A percentile compares a stretch with the other conserved stretches of the same genome.
Conservation (phyloP, 495 filamentous ascomycete species). For the Penicillium lagena region DNA sequence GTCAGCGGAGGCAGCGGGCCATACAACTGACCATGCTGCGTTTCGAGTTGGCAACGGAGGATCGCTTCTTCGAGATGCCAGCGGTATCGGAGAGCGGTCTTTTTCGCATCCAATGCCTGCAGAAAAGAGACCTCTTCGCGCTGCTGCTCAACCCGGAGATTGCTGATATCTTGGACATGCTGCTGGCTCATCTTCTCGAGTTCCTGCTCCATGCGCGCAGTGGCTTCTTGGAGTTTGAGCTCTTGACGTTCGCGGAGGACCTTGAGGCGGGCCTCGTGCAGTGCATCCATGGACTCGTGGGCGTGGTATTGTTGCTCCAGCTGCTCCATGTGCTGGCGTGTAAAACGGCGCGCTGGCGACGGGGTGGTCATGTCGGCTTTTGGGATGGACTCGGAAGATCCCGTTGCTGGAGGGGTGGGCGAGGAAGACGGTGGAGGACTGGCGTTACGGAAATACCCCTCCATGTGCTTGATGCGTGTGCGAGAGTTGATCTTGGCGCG, state of each 20-base stretch:
- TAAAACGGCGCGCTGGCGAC: constrained; percentile 23
- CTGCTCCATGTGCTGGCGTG: constrained; percentile 43
- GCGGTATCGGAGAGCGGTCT: constrained; percentile 40
- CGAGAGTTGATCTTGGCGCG: constrained; percentile 49
- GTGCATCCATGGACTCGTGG: constrained; percentile 61
- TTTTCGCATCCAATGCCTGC: constrained; percentile 43
- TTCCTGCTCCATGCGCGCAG: constrained; percentile 59
- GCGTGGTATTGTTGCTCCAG: constrained; percentile 65
- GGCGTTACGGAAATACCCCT: constrained; percentile 63
- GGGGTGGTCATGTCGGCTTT: constrained; percentile 8
- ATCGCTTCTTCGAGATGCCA: constrained; percentile 65
- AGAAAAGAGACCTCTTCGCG: constrained; percentile 46
- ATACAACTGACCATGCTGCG: constrained; percentile 39
- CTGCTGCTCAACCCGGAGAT: constrained; percentile 46
- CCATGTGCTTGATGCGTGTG: constrained; percentile 73
- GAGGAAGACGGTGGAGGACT: constrained; percentile 32
- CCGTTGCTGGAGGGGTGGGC: neutral
- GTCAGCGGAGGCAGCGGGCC: constrained; percentile 39
- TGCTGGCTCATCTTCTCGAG: constrained; percentile 47
- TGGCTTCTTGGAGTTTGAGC: constrained; percentile 58
- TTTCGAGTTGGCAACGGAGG: constrained; percentile 52
- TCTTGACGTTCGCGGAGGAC: constrained; percentile 74
- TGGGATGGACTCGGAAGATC: constrained; percentile 19
- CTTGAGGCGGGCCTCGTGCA: constrained; percentile 70
- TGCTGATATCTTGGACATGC: constrained; percentile 43